A percentile compares a stretch with the other conserved stretches of the same genome.
phyloP scores from a whole-genome alignment of 73 alveolate species.

The Paramecium caudatum region DNA sequence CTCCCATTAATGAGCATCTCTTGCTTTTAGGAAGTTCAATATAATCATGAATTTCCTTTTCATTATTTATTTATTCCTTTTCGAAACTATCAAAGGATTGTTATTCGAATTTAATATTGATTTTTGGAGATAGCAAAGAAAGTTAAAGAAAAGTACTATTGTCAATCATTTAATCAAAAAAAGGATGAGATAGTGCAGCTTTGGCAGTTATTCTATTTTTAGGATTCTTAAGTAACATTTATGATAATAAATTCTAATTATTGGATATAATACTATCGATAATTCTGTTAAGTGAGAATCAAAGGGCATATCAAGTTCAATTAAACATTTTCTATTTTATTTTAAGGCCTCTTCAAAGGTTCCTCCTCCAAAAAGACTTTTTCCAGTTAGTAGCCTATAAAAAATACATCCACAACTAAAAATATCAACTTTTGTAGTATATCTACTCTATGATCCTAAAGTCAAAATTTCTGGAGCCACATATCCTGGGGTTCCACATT shows the following conservation, averaged over 20 bases:
- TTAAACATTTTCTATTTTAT: constrained; percentile 6
- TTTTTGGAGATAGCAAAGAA: background rate
- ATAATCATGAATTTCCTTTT: background rate
- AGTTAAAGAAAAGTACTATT: background rate
- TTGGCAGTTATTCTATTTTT: constrained; percentile 60
- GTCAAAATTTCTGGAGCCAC: constrained; percentile 84
- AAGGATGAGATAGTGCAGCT: constrained; percentile 75
- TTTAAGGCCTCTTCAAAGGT: constrained; percentile 65
- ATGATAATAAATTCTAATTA: constrained; percentile 61
- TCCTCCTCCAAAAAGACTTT: constrained; percentile 68
- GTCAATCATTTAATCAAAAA: constrained; percentile 18
- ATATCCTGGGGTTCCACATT: constrained; percentile 81
- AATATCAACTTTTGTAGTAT: constrained; percentile 68
- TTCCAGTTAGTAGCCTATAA: constrained; percentile 76
- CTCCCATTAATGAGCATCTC: constrained; percentile 63
- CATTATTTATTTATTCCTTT: constrained; percentile 23
- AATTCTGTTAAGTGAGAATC: constrained; percentile 63
- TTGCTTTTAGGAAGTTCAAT: constrained; percentile 23
- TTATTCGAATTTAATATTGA: background rate
- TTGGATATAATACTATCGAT: background rate
- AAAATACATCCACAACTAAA: constrained; percentile 75
- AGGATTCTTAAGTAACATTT: constrained; percentile 49
- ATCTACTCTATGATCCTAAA: constrained; percentile 50
- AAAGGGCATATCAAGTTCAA: constrained; percentile 15
- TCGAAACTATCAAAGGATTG: background rate